Base-by-base conservation (phyloP, 2,329 filamentous ascomycete species). In the Neonectria hederae region DNA sequence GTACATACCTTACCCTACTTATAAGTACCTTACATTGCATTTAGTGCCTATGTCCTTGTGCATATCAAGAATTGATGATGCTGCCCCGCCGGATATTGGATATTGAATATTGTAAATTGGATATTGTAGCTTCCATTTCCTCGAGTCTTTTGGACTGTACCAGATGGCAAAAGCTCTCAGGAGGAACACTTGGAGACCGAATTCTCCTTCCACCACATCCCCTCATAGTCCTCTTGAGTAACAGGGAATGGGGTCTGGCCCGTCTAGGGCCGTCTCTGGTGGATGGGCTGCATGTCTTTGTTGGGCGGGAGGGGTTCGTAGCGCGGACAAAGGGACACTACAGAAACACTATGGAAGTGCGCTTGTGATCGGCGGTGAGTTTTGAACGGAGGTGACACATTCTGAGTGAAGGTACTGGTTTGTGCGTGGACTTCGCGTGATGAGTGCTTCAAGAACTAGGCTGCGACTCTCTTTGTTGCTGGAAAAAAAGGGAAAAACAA, bases 361-460 rank as follows among this genome's bases (percentile, higher is more conserved):
- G 51, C 26, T 49, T 49, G 24, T 59, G 61, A 62, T 59, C 40
- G 46, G 62, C 70, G 70, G 70, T 73, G 70, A 68, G 69, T 66
- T 66, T 46, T 64, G 54, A 68, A n/a, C 17, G 7, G 30, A 26
- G 24, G 32, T 64, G 64, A 35, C 43, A 35, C 38, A 54, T 52
- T 62, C 59, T 22, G n/a, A 46, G 42, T 54, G 38, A 17, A 19
- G 26, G 52, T 48, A 51, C 40, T 17, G 52, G 10, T 42, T 26
- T 52, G 48, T 60, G 32, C 35, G 17, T 26, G 28, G 19, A 22
- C n/a, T 45, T 35, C 43, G 38, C 49, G 49, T 42, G 42, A 54
- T 54, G 42, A 8, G n/a, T 22, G 11, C 51, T 8, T 24, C 26
- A 51, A 8, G 53, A 57, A 43, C 62, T 35, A 45, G 38, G 28